A percentile compares a stretch with the other conserved stretches of the same genome.
Evolutionary conservation across 1,284 basidiomycete genomes (phyloP).

Genomic region (Kwoniella shivajii): DNA sequence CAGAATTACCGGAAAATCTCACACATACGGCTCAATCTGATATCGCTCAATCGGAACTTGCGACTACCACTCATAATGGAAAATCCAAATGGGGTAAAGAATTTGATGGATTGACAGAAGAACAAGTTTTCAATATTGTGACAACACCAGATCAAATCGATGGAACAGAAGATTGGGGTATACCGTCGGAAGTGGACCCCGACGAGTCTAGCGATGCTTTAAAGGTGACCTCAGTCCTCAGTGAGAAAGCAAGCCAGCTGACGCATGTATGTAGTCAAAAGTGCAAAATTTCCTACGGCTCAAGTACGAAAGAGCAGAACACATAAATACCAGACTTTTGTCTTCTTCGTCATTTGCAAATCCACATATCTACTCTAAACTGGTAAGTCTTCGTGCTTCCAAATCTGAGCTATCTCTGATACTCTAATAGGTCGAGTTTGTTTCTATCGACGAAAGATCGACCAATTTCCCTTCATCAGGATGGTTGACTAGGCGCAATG

Average conservation of each 20-base stretch:
- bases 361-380: constrained; percentile 87
- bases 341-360: constrained; percentile 88
- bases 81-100: constrained; percentile 1
- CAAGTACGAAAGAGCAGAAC: constrained; percentile 73
- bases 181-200: constrained; percentile 63
- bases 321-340: constrained; percentile 93
- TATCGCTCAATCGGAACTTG: constrained; percentile 18
- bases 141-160: constrained; percentile 29
- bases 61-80: constrained; percentile 1
- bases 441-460: constrained; percentile 80
- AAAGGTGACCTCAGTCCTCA: constrained; percentile 61
- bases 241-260: not conserved
- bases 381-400: constrained; percentile 51
- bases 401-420: not conserved
- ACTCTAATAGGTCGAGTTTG: constrained; percentile 69
- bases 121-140: constrained; percentile 33
- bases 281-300: constrained; percentile 72
- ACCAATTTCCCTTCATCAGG: constrained; percentile 69
- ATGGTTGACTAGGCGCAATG: constrained; percentile 40
- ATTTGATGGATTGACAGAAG: constrained; percentile 30
- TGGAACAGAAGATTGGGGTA: constrained; percentile 70
- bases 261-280: constrained; percentile 63
- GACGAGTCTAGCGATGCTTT: constrained; percentile 64
- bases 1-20: constrained; percentile 23
- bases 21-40: constrained; percentile 32